phyloP scores from a whole-genome alignment of 1,284 basidiomycete species.

The Serendipita sp. region DNA sequence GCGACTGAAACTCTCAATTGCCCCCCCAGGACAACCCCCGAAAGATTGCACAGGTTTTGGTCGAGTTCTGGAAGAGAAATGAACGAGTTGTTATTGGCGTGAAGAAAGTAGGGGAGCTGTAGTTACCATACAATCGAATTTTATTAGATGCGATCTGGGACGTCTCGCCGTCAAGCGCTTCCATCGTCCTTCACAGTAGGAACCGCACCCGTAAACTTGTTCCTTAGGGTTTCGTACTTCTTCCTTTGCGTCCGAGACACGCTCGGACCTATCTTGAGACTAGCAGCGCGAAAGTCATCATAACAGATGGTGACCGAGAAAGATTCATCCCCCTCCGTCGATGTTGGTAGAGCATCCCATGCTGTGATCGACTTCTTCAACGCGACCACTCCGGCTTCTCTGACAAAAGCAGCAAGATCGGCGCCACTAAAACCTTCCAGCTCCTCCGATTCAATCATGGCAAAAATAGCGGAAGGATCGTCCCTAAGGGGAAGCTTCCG shows the following conservation, averaged over 20 bases:
- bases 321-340: constrained; percentile 24
- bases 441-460: constrained; percentile 32
- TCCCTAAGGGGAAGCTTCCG: constrained; percentile 56
- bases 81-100: constrained; percentile 59
- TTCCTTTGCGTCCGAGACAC: constrained; percentile 69
- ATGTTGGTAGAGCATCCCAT: constrained; percentile 34
- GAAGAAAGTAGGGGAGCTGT: constrained; percentile 69
- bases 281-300: constrained; percentile 60
- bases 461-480: constrained; percentile 21
- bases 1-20: not conserved
- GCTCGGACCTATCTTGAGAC: constrained; percentile 77
- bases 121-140: not conserved
- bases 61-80: constrained; percentile 86
- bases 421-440: constrained; percentile 86
- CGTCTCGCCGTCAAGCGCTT: not conserved
- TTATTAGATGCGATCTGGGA: not conserved
- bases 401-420: constrained; percentile 72
- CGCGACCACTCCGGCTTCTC: constrained; percentile 82
- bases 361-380: constrained; percentile 56
- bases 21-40: constrained; percentile 64
- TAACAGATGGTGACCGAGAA: constrained; percentile 20
- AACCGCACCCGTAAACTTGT: constrained; percentile 60
- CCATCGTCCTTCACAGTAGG: not conserved
- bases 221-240: constrained; percentile 66
- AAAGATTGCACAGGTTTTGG: constrained; percentile 60